Evolutionary conservation across 164 flowering plant species (phyloP).

Genomic region (Protea cynaroides): DNA sequence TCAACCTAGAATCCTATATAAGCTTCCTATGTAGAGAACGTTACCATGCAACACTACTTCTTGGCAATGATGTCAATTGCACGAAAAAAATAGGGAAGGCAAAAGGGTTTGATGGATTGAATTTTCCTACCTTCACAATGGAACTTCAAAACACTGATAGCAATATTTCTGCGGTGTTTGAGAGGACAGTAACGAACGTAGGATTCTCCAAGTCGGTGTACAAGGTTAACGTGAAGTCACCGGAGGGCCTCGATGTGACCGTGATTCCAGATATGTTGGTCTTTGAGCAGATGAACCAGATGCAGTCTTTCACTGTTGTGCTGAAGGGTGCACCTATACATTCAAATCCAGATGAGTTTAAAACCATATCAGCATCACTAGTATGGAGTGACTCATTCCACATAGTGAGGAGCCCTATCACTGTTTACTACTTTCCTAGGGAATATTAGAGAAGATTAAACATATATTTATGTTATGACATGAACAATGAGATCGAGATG

Average conservation of each 20-base stretch:
- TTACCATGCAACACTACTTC: conserved; percentile 33
- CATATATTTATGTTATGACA: too few relatives aligned
- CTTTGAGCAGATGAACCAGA: conserved; percentile 25
- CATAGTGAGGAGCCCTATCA: conserved; percentile 57
- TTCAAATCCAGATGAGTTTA: conserved; percentile 1
- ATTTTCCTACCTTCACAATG: too few relatives aligned
- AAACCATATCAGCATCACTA: conserved; percentile 27
- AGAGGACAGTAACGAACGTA: conserved; percentile 53
- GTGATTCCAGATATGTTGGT: conserved; percentile 37
- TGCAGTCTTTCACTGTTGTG: conserved; percentile 46
- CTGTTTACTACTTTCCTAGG: conserved; percentile 18
- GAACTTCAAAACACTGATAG: too few relatives aligned
- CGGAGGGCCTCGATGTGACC: conserved; percentile 31
- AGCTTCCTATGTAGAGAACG: conserved; percentile 58
- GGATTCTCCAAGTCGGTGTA: conserved; percentile 33
- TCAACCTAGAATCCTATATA: conserved; percentile 31
- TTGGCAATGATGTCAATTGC: conserved; percentile 5
- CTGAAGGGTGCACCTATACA: conserved; percentile 39
- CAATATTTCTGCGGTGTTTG: conserved; percentile 42
- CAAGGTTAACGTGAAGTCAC: conserved; percentile 36
- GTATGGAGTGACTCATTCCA: too few relatives aligned
- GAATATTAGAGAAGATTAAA: too few relatives aligned
- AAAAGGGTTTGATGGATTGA: too few relatives aligned
- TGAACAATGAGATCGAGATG: too few relatives aligned
- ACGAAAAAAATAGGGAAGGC: too few relatives aligned